Conservation (phyloP, 176 grass and related monocot genomes). For the Calamus simplicifolius region DNA sequence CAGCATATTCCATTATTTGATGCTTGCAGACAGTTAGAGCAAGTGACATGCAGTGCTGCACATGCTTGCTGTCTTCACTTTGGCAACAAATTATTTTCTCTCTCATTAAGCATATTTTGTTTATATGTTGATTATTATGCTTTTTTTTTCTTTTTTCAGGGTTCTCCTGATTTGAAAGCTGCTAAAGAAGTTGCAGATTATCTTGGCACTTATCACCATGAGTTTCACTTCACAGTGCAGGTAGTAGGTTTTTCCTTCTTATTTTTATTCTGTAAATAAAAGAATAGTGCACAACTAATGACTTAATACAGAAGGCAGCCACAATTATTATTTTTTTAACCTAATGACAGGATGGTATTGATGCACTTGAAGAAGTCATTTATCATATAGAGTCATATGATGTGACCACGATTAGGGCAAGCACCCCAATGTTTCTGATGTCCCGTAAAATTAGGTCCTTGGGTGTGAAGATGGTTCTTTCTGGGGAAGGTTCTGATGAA, state of each 20-base stretch:
- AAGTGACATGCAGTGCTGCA: not conserved
- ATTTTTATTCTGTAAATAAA: no score
- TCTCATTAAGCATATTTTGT: no score
- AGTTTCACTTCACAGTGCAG: conserved; percentile 97
- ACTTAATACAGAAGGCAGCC: not conserved
- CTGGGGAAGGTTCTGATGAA: conserved; percentile 95
- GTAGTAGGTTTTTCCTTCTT: conserved; percentile 10
- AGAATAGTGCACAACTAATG: not conserved
- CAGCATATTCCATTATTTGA: no score
- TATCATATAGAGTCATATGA: conserved; percentile 89
- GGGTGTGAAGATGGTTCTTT: conserved; percentile 99
- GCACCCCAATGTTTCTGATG: conserved; percentile 98
- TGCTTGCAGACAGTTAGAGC: no score
- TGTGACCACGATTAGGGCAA: conserved; percentile 89
- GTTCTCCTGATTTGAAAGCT: conserved; percentile 97
- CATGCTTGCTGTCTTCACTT: not conserved
- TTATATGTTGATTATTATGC: conserved; percentile 4
- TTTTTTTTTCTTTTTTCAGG: conserved; percentile 26
- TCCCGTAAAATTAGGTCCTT: conserved; percentile 97
- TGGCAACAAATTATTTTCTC: not conserved
- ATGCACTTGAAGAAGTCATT: conserved; percentile 93
- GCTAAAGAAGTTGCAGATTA: conserved; percentile 98
- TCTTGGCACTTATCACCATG: conserved; percentile 81
- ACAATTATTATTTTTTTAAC: not conserved
- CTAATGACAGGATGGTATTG: conserved; percentile 81